Conservation (phyloP, 2,329 filamentous ascomycete species). For the Ambrosiella xylebori region DNA sequence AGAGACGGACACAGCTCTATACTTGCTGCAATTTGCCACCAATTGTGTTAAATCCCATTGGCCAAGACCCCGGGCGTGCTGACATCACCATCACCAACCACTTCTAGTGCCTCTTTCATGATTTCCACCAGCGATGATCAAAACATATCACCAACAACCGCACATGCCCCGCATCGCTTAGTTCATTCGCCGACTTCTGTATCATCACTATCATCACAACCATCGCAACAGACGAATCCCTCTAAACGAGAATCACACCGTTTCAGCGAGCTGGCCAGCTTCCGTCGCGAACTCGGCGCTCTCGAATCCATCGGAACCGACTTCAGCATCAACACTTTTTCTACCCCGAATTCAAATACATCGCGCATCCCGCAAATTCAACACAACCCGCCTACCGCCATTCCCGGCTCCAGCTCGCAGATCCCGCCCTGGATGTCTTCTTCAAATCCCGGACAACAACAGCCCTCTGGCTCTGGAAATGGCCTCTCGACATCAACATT, state of each 20-base stretch:
- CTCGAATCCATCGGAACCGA: constrained; percentile 40
- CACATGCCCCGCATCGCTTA: constrained; percentile 27
- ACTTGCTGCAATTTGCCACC: too few relatives aligned
- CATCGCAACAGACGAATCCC: neutral
- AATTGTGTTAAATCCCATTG: too few relatives aligned
- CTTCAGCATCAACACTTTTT: neutral
- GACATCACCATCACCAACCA: constrained; percentile 20
- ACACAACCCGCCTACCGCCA: constrained; percentile 39
- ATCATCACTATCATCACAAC: neutral
- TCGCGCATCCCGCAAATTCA: constrained; percentile 39
- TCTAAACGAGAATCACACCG: constrained; percentile 34
- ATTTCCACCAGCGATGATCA: constrained; percentile 23
- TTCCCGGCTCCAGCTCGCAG: constrained; percentile 34
- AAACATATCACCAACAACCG: constrained; percentile 32
- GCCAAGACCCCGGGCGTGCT: too few relatives aligned
- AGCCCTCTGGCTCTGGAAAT: constrained; percentile 15
- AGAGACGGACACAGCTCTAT: too few relatives aligned
- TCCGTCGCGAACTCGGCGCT: constrained; percentile 54
- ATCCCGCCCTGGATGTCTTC: constrained; percentile 40
- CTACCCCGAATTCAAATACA: neutral
- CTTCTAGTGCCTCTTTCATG: constrained; percentile 18
- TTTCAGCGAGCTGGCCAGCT: constrained; percentile 47
- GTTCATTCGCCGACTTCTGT: constrained; percentile 22
- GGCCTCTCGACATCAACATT: constrained; percentile 39
- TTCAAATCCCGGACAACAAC: constrained; percentile 15